Base-by-base conservation (phyloP, 176 grass and related monocot species). In the Phoenix roebelenii region DNA sequence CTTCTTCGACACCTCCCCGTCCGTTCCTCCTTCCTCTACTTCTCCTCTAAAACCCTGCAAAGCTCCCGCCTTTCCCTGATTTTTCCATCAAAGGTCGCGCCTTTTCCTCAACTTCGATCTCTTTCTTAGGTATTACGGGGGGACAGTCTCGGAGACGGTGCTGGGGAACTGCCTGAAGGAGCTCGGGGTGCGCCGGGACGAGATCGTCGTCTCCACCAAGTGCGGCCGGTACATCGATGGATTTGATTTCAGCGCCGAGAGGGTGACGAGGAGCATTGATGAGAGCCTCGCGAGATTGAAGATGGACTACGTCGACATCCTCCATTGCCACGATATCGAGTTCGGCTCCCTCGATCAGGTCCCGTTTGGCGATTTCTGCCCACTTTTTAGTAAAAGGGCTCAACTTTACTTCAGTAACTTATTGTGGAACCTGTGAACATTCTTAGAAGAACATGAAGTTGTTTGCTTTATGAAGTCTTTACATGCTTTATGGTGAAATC, bases 1-100 rank as follows among this genome's bases (percentile, higher is more conserved):
- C 72, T 96, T 96, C 86, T 96, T 96, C 53, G 86, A 96, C 39
- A 96, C 92, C 32, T 96, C 91, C 4, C 91, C 91, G 91, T 90
- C n/a, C 25, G 62, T 67, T 39, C 28, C n/a, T 6, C 3, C 15
- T 28, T 18, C 58, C 0, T 2, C 35, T 39, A 1, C 35, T 32
- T 32, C 30, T 44, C 35, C 7, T 44, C 7, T 44, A 14, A 44
- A 44, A 44, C 9, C 10, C 35, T 12, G 1, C 7, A 44, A 44
- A 44, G 52, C 3, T 16, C 19, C 28, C 18, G 5, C 29, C 14
- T 17, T 16, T 0, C 17, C 35, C 22, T 24, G 52, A 18, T 29
- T 30, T 25, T 55, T 15, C 20, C 16, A 23, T 5, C 14, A 57
- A n/a, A 22, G 15, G 35, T 14, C 35, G 10, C 35, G 35, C 35